Evolutionary conservation across 352 stramenopile species (phyloP), one percentile per base, ranked within the genome.

Genomic region (Globisporangium barbulae): DNA sequence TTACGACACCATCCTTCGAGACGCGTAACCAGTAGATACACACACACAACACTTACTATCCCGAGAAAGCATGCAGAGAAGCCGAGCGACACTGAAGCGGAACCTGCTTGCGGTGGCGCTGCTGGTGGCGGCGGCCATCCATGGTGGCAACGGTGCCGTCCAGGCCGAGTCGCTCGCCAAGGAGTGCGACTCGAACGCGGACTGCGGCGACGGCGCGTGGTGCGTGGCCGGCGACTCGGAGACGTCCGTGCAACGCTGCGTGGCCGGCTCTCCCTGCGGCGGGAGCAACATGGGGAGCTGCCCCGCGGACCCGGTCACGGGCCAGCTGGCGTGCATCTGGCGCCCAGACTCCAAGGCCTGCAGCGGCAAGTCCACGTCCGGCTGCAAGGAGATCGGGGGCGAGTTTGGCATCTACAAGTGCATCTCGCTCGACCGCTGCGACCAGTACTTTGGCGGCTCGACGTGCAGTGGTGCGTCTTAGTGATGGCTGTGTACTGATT

Each of bases 191-290:
- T 81, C 61, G 57, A 91, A 83, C 25, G 64, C 45, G 17, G 86
- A 94, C 69, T 94, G 86, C 59, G 58, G 56, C 2, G 69, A 76
- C 22, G 84, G 78, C 50, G 84, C 85, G 33, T 85, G 73, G 59
- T 94, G 86, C 59, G 82, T 94, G 65, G 86, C 84, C 4, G 86
- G 86, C 45, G 84, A 90, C 67, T 85, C 84, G 31, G 69, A 65
- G 35, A 58, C 63, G 10, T 35, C 79, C 19, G 77, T 94, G 30
- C 86, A 93, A 73, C 73, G 74, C 31, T 94, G 86, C 59, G 86
- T 94, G 49, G 70, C 76, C 0, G 81, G 80, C 30, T 45, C 74
- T 21, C 74, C 69, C 8, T 94, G 86, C 64, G 76, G 79, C 62
- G 86, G 81, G 42, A 59, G 61, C 2, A 48, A 62, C 9, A 61